These are phyloP conservation scores for Fusarium fracticaudum DNA, from an alignment of 2,329 filamentous ascomycete species.

Conservation along the genomic window DNA sequence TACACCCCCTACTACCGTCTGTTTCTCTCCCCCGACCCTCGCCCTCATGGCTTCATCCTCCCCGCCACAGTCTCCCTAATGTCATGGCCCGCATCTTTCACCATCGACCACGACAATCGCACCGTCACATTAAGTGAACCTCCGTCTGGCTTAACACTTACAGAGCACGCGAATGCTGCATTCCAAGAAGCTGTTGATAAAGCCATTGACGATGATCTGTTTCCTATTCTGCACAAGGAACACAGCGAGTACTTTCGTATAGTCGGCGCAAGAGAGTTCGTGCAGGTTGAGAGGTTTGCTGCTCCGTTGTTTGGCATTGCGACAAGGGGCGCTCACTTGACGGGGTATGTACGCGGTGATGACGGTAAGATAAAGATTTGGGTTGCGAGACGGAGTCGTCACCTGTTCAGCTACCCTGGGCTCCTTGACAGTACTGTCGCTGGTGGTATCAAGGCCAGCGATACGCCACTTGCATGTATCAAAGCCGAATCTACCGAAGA, in stretches of 20 bases:
- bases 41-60: conserved; percentile 61
- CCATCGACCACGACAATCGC: conserved; percentile 45
- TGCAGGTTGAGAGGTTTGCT: conserved; percentile 68
- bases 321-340: conserved; percentile 73
- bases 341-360: conserved; percentile 60
- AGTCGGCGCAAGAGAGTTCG: conserved; percentile 48
- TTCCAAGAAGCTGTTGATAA: conserved; percentile 53
- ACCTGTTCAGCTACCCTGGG: conserved; percentile 77
- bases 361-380: conserved; percentile 69
- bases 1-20: conserved; percentile 56
- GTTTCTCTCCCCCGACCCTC: conserved; percentile 54
- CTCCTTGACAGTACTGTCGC: conserved; percentile 85
- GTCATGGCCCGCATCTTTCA: conserved; percentile 56
- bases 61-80: conserved; percentile 56
- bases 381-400: conserved; percentile 72
- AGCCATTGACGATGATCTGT: conserved; percentile 49
- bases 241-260: conserved; percentile 57
- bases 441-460: conserved; percentile 75
- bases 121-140: conserved; percentile 47
- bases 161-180: conserved; percentile 49
- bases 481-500: conserved; percentile 79
- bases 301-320: conserved; percentile 73
- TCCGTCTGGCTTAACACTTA: conserved; percentile 34
- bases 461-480: conserved; percentile 73
- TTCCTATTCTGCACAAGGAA: conserved; percentile 50